Evolutionary conservation across 768 basidiomycete genomes (phyloP).

Genomic region (Exsudoporus frostii): DNA sequence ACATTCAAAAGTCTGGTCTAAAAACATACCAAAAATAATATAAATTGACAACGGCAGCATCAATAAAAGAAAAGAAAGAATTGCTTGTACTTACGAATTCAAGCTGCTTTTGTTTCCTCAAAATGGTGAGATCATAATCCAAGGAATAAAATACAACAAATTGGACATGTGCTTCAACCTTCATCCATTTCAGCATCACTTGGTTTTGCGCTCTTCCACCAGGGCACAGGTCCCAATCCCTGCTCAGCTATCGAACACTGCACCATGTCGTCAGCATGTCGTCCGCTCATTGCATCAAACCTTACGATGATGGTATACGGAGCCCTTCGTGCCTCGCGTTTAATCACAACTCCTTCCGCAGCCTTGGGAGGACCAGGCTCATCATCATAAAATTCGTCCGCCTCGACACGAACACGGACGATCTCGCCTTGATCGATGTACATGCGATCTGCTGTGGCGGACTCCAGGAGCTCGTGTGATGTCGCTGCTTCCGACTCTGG

Average conservation of each 20-base stretch:
- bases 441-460: constrained; percentile 62
- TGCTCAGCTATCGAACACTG: constrained; percentile 86
- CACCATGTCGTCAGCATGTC: not conserved
- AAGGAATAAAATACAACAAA: not conserved
- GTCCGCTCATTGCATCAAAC: not conserved
- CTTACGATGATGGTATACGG: constrained; percentile 73
- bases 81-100: constrained; percentile 1
- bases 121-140: not conserved
- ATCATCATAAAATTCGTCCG: constrained; percentile 81
- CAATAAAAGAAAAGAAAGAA: not conserved
- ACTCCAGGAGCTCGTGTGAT: constrained; percentile 64
- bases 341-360: constrained; percentile 60
- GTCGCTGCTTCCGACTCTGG: constrained; percentile 55
- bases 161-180: constrained; percentile 22
- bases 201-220: constrained; percentile 62
- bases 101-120: not conserved
- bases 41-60: not conserved
- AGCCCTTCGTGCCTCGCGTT: constrained; percentile 46
- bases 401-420: constrained; percentile 73
- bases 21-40: not conserved
- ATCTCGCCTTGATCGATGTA: constrained; percentile 78
- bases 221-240: constrained; percentile 70
- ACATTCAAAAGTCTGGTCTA: not conserved
- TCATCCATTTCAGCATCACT: constrained; percentile 42
- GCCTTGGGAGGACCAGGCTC: constrained; percentile 83